Conservation (phyloP, 140 eudicot species). For the Oenanthe javanica region DNA sequence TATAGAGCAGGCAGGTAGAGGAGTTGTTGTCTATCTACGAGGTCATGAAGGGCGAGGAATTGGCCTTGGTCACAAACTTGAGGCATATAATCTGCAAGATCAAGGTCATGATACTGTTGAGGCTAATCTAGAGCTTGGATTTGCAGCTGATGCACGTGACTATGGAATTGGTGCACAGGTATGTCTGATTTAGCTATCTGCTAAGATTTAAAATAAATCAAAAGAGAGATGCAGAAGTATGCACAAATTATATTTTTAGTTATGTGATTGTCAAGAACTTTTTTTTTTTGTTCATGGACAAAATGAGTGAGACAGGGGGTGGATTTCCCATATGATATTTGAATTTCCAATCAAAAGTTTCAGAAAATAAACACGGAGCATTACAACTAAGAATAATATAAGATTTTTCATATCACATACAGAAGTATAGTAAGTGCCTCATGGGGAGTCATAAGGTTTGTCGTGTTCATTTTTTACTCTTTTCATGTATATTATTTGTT, state of each 20-base stretch:
- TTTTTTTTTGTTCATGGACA: too few species aligned
- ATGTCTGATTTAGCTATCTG: neutral
- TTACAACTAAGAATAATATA: neutral
- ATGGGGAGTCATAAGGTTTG: neutral
- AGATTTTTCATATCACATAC: neutral
- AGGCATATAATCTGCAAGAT: constrained; percentile 88
- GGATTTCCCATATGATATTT: neutral
- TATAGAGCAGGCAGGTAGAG: constrained; percentile 73
- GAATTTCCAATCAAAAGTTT: neutral
- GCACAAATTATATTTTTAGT: too few species aligned
- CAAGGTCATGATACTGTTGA: constrained; percentile 94
- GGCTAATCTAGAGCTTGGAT: constrained; percentile 89
- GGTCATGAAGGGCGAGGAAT: constrained; percentile 99
- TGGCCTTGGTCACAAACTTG: constrained; percentile 83
- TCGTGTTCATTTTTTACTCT: neutral
- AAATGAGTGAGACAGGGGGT: neutral
- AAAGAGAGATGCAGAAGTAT: too few species aligned
- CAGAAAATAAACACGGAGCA: neutral
- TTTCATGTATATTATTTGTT: neutral
- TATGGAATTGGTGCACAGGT: constrained; percentile 99
- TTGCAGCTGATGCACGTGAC: constrained; percentile 89
- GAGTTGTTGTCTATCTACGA: constrained; percentile 75
- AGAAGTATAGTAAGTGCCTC: neutral
- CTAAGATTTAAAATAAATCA: neutral
- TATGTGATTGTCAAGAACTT: too few species aligned